These are phyloP conservation scores for Corinectria fuckeliana DNA, from an alignment of 2,329 filamentous ascomycete genomes.

Conservation along the genomic window DNA sequence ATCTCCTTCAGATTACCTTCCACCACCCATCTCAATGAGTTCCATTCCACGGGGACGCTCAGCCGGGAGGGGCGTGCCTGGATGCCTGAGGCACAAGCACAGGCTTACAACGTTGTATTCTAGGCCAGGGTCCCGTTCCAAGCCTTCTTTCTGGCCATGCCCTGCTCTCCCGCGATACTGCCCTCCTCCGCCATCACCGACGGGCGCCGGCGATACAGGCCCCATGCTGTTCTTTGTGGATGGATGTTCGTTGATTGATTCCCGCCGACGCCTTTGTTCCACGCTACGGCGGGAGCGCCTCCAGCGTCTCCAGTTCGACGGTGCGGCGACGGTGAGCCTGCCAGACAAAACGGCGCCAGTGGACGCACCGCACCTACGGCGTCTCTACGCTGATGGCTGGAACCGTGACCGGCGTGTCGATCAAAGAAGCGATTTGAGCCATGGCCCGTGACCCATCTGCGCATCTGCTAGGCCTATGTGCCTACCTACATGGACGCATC, in stretches of 20 bases:
- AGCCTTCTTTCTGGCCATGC: too few species aligned
- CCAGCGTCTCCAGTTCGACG: neutral
- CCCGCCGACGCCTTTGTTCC: neutral
- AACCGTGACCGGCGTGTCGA: slow-evolving; percentile 16
- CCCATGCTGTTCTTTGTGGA: neutral
- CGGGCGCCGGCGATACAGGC: neutral
- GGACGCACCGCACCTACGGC: slow-evolving; percentile 20
- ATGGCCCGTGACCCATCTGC: neutral
- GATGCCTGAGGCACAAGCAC: neutral
- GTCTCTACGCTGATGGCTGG: slow-evolving; percentile 17
- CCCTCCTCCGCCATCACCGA: neutral
- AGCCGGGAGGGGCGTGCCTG: too few species aligned
- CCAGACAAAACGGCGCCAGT: neutral
- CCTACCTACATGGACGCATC: slow-evolving; percentile 10
- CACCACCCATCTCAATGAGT: neutral
- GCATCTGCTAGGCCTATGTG: too few species aligned
- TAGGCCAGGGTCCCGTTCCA: too few species aligned
- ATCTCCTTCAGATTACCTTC: neutral
- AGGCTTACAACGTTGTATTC: too few species aligned
- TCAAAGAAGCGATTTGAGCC: slow-evolving; percentile 23
- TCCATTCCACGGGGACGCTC: neutral
- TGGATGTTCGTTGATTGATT: neutral
- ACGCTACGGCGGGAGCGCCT: neutral
- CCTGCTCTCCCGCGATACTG: too few species aligned
- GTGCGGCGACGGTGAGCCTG: neutral